Evolutionary conservation across 78 protist genomes (phyloP).

Genomic region (Trichosphaerium sp.): DNA sequence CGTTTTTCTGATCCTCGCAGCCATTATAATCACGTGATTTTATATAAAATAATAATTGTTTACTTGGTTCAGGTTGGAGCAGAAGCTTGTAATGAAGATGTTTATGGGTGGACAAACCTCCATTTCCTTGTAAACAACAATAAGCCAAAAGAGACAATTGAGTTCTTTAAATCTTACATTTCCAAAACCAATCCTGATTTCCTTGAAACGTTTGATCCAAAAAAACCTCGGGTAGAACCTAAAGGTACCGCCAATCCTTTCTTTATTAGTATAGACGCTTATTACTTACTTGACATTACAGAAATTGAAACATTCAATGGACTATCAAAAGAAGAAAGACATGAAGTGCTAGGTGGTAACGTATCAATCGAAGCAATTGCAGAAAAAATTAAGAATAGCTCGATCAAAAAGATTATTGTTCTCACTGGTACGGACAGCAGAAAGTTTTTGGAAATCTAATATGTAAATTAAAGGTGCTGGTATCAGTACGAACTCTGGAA

Average conservation of each 20-base stretch:
- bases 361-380: conserved; percentile 3
- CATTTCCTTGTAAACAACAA: conserved; percentile 1
- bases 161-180: neutral
- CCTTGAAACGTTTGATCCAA: neutral
- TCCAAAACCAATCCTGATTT: neutral
- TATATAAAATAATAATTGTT: too few species aligned
- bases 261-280: too few species aligned
- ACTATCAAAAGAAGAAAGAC: neutral
- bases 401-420: conserved; percentile 17
- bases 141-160: neutral
- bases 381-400: conserved; percentile 1
- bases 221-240: conserved; percentile 7
- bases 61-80: conserved; percentile 24
- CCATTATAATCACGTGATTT: too few species aligned
- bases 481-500: neutral
- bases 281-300: neutral
- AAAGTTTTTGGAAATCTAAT: conserved; percentile 36
- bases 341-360: conserved; percentile 1
- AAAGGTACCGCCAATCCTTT: too few species aligned
- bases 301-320: neutral
- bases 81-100: conserved; percentile 28
- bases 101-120: conserved; percentile 31
- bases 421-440: conserved; percentile 63
- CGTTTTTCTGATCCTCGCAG: too few species aligned
- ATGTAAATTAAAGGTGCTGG: conserved; percentile 3